Evolutionary conservation across 1,284 basidiomycete species (phyloP).

Genomic region (Austroboletus niveus): DNA sequence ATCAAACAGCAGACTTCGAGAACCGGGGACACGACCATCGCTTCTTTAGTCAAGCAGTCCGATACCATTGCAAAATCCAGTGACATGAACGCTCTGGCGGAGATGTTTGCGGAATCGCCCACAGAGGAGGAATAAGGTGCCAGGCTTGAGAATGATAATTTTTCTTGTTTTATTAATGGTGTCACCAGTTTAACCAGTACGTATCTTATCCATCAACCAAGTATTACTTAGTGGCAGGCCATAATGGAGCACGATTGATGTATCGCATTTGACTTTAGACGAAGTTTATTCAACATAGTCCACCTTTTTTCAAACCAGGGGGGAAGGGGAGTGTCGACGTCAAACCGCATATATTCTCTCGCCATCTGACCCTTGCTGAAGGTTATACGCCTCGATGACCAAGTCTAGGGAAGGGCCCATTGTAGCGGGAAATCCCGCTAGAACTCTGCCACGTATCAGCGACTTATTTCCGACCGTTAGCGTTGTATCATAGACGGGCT

Average conservation of each 20-base stretch:
- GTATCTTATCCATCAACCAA: slow-evolving; percentile 2
- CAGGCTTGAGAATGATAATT: not conserved
- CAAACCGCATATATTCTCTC: not conserved
- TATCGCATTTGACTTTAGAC: not conserved
- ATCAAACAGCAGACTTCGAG: slow-evolving; percentile 39
- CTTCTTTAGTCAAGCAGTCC: slow-evolving; percentile 26
- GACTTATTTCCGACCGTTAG: not conserved
- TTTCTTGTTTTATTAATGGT: not conserved
- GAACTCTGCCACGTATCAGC: no score
- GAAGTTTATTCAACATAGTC: no score
- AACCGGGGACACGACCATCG: slow-evolving; percentile 31
- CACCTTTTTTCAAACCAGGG: not conserved
- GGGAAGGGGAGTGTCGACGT: not conserved
- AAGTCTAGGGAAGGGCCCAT: no score
- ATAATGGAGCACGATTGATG: not conserved
- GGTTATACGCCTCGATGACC: no score
- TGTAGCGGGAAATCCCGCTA: no score
- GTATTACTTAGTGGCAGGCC: not conserved
- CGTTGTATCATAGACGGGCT: not conserved
- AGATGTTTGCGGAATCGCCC: slow-evolving; percentile 8
- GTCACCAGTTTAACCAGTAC: not conserved
- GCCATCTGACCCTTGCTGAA: not conserved
- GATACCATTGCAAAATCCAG: slow-evolving; percentile 32
- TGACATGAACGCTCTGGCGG: slow-evolving; percentile 33
- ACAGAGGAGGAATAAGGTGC: not conserved